Conservation (phyloP, 2,329 filamentous ascomycete species). For the Xylaria sp. region DNA sequence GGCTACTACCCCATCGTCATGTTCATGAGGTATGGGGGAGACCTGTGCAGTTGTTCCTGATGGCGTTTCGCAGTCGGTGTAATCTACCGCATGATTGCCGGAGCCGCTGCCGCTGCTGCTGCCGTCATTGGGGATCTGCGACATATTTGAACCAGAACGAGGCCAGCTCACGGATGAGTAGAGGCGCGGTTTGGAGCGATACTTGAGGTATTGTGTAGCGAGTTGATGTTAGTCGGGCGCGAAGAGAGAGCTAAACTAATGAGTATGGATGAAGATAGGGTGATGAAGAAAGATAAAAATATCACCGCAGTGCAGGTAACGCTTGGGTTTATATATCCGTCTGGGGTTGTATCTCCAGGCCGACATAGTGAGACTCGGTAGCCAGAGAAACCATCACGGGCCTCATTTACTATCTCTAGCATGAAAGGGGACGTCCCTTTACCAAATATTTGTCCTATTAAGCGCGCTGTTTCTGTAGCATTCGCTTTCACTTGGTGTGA, state of each 20-base stretch:
- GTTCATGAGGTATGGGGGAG: not conserved
- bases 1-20: slow-evolving; percentile 5
- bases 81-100: not conserved
- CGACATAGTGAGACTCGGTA: not conserved
- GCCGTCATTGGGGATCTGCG: not conserved
- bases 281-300: not conserved
- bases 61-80: not conserved
- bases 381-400: not conserved
- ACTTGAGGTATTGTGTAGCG: not conserved
- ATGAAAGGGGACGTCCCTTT: not conserved
- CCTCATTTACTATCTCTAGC: too few species aligned
- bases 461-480: not conserved
- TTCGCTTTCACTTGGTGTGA: not conserved
- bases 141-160: not conserved
- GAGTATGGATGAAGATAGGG: not conserved
- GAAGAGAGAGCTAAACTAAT: not conserved
- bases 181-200: not conserved
- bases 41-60: not conserved
- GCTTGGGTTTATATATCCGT: not conserved
- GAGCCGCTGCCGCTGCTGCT: not conserved
- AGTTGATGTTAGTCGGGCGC: not conserved
- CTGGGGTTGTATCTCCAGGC: not conserved
- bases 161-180: not conserved
- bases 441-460: not conserved
- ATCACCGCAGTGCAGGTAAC: not conserved